Percentiles rank a stretch among this genome's conserved stretches.
phyloP scores from a whole-genome alignment of 192 early-diverging fungal species.

The Mortierella antarctica region DNA sequence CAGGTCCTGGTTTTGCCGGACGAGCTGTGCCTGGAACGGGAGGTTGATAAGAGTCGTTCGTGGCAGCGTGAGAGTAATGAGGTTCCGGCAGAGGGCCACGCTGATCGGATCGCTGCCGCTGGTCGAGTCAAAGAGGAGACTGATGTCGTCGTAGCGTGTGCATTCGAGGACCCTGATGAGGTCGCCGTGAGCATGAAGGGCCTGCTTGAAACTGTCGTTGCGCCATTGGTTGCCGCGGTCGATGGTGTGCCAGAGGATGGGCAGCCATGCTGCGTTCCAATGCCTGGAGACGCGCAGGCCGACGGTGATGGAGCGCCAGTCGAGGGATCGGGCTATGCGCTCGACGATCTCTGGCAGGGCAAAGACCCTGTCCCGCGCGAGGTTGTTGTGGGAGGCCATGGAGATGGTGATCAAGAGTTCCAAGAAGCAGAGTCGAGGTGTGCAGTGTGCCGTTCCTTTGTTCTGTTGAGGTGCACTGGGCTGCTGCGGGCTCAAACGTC shows the following conservation, averaged over 20 bases:
- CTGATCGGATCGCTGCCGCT: not conserved
- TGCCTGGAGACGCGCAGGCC: conserved; percentile 14
- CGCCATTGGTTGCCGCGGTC: conserved; percentile 29
- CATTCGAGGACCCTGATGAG: conserved; percentile 30
- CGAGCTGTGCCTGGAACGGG: conserved; percentile 8
- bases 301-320: conserved; percentile 10
- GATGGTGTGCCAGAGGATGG: conserved; percentile 37
- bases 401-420: too few species aligned
- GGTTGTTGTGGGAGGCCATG: too few species aligned
- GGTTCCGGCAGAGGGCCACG: conserved; percentile 13
- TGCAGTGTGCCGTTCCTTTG: too few species aligned
- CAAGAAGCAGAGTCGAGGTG: too few species aligned
- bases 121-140: conserved; percentile 2
- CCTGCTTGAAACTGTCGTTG: conserved; percentile 5
- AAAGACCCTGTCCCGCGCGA: conserved; percentile 1
- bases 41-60: conserved; percentile 18
- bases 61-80: conserved; percentile 18
- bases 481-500: too few species aligned
- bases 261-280: conserved; percentile 28
- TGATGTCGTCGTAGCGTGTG: conserved; percentile 35
- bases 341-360: conserved; percentile 29
- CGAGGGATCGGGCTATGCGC: conserved; percentile 19
- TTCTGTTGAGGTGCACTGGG: too few species aligned
- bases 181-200: conserved; percentile 24
- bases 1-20: conserved; percentile 27